These are phyloP conservation scores for Jasminum sambac DNA, from an alignment of 257 asterid genomes.

Conservation along the genomic window DNA sequence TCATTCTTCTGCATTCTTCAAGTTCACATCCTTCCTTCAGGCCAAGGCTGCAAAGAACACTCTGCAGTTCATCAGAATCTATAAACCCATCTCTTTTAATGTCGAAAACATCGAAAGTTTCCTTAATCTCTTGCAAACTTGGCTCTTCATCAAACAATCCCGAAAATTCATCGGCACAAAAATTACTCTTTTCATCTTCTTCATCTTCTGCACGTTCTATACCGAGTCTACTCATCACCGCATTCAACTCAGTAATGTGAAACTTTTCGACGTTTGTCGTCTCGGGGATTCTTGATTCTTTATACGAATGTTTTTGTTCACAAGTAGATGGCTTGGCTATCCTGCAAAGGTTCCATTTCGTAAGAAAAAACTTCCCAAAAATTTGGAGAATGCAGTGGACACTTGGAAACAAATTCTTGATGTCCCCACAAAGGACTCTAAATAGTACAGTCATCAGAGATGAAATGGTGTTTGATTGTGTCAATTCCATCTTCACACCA, in stretches of 20 bases:
- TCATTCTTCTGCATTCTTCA: conserved; percentile 43
- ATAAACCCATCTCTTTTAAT: conserved; percentile 45
- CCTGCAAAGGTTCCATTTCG: not conserved
- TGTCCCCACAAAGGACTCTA: not conserved
- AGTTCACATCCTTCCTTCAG: conserved; percentile 33
- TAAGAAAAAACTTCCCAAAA: not conserved
- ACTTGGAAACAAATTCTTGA: not conserved
- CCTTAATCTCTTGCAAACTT: conserved; percentile 39
- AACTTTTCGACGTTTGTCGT: not conserved
- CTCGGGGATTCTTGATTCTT: not conserved
- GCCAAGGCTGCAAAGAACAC: conserved; percentile 36
- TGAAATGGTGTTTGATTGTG: not conserved
- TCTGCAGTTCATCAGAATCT: conserved; percentile 45
- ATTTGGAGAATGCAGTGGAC: not conserved
- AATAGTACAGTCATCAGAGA: not conserved
- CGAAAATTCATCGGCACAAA: not conserved
- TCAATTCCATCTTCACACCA: not conserved
- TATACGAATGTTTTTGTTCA: not conserved
- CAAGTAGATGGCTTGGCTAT: not conserved
- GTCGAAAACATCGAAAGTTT: conserved; percentile 48
- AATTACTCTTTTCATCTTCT: not conserved
- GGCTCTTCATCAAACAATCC: conserved; percentile 31
- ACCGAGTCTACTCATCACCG: not conserved
- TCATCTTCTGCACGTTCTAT: not conserved
- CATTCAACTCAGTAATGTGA: not conserved